phyloP scores from a whole-genome alignment of 108 stramenopile species.

The Fragilaria radians region DNA sequence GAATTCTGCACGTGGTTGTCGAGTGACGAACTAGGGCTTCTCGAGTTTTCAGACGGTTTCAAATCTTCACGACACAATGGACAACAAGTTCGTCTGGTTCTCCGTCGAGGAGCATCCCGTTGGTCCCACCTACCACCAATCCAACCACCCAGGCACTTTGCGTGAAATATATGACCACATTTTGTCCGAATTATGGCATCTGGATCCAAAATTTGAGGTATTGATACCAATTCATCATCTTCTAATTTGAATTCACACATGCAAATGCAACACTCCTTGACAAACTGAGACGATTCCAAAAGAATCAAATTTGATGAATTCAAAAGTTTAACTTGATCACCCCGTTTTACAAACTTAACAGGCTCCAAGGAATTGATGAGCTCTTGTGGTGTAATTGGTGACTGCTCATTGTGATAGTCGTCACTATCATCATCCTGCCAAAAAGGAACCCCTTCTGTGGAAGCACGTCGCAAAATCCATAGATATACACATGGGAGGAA shows the following conservation, averaged over 20 bases:
- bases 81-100: conserved; percentile 42
- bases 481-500: conserved; percentile 65
- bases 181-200: conserved; percentile 40
- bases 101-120: conserved; percentile 16
- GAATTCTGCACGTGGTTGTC: too few species aligned
- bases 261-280: conserved; percentile 68
- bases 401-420: conserved; percentile 2
- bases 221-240: neutral
- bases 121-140: conserved; percentile 48
- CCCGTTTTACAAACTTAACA: conserved; percentile 28
- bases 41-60: conserved; percentile 8
- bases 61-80: conserved; percentile 54
- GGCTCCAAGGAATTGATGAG: conserved; percentile 40
- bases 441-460: conserved; percentile 35
- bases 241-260: conserved; percentile 43
- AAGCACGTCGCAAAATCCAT: conserved; percentile 47
- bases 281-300: conserved; percentile 4
- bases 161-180: conserved; percentile 56
- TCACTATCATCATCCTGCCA: conserved; percentile 26
- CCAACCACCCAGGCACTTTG: conserved; percentile 43
- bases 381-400: conserved; percentile 27
- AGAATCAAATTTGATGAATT: neutral
- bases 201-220: neutral
- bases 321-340: conserved; percentile 1
- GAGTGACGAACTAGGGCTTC: too few species aligned